Percentiles rank a stretch among this genome's conserved stretches.
Conservation (phyloP, 2,329 filamentous ascomycete species). For the Aspergillus japonicus region DNA sequence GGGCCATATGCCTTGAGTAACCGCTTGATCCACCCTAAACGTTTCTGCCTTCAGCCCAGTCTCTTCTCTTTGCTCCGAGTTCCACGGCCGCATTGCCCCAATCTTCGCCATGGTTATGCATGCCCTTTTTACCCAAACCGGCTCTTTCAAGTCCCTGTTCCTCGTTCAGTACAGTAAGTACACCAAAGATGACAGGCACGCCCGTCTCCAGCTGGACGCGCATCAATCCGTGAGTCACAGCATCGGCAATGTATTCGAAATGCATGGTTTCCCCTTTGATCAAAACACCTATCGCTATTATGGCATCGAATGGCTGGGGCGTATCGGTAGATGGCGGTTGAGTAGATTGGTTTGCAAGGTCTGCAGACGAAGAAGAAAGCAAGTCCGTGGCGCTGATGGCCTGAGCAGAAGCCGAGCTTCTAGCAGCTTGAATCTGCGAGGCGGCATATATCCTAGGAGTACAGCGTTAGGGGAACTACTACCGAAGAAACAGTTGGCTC, state of each 20-base stretch:
- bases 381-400: slow-evolving; percentile 54
- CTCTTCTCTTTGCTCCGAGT: slow-evolving; percentile 81
- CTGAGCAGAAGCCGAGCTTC: slow-evolving; percentile 43
- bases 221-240: slow-evolving; percentile 90
- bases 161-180: slow-evolving; percentile 84
- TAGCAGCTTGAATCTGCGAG: slow-evolving; percentile 77
- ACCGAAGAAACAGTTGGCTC: neutral
- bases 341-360: slow-evolving; percentile 56
- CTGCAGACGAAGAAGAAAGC: slow-evolving; percentile 62
- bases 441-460: slow-evolving; percentile 70
- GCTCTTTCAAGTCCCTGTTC: slow-evolving; percentile 84
- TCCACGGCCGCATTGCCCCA: slow-evolving; percentile 96
- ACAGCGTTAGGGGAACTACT: neutral
- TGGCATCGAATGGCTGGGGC: slow-evolving; percentile 74
- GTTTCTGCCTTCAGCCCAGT: slow-evolving; percentile 72
- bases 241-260: slow-evolving; percentile 96
- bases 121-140: slow-evolving; percentile 59
- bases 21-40: slow-evolving; percentile 27
- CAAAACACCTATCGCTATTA: slow-evolving; percentile 91
- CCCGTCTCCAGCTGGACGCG: slow-evolving; percentile 85
- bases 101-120: slow-evolving; percentile 93
- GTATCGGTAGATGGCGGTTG: slow-evolving; percentile 39
- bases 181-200: slow-evolving; percentile 85
- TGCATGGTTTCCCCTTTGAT: slow-evolving; percentile 99
- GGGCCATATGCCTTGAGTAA: neutral